Conservation (phyloP, 2,329 filamentous ascomycete species). For the Colletotrichum karsti region DNA sequence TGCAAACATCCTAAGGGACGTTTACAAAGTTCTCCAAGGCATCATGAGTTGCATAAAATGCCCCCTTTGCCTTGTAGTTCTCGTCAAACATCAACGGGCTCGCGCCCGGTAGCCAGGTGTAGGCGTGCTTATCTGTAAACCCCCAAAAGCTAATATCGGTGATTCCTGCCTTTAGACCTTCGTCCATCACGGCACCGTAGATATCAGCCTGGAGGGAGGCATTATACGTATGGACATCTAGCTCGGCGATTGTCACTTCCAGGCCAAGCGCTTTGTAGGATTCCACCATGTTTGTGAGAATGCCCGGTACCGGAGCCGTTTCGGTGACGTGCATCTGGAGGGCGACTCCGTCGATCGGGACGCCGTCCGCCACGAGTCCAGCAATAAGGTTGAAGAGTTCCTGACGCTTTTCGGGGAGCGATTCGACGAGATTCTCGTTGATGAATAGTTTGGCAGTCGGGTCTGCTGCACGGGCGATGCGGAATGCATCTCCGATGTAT, state of each 20-base stretch:
- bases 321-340: constrained; percentile 20
- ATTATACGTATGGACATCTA: constrained; percentile 61
- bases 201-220: constrained; percentile 63
- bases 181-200: constrained; percentile 65
- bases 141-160: constrained; percentile 73
- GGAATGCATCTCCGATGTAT: constrained; percentile 76
- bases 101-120: constrained; percentile 58
- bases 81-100: constrained; percentile 64
- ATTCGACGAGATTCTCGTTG: constrained; percentile 74
- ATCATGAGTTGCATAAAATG: constrained; percentile 37
- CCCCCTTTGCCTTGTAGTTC: constrained; percentile 58
- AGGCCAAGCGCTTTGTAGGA: constrained; percentile 53
- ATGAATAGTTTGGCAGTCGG: constrained; percentile 76
- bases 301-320: constrained; percentile 1
- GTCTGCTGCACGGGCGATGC: constrained; percentile 72
- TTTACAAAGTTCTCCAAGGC: background rate
- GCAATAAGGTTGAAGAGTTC: constrained; percentile 39
- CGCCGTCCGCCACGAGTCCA: constrained; percentile 63
- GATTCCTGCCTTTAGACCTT: constrained; percentile 64
- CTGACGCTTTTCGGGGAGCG: constrained; percentile 61
- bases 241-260: constrained; percentile 72
- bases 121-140: constrained; percentile 49
- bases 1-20: too few species aligned
- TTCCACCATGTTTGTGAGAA: constrained; percentile 1
- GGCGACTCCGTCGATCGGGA: constrained; percentile 71